phyloP scores from a whole-genome alignment of 352 stramenopile genomes.

The Pythium chondricola region DNA sequence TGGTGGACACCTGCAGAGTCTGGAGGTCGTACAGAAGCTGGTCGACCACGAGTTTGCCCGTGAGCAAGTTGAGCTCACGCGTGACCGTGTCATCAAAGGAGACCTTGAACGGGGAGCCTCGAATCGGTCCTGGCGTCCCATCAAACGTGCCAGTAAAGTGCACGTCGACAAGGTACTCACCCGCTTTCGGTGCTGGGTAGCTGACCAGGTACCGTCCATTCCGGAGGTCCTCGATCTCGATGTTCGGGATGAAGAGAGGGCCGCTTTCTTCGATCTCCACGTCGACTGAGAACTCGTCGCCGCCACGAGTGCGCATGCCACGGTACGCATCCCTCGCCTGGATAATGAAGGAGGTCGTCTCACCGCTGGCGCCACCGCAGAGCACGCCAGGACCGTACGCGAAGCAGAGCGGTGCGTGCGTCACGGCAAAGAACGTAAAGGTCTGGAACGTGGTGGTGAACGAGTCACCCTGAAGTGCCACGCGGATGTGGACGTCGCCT shows the following conservation, averaged over 20 bases:
- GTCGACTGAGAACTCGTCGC: constrained; percentile 89
- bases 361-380: constrained; percentile 62
- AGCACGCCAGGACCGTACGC: constrained; percentile 93
- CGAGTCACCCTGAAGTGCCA: constrained; percentile 89
- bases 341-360: constrained; percentile 79
- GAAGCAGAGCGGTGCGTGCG: constrained; percentile 79
- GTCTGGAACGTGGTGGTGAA: constrained; percentile 93
- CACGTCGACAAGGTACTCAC: constrained; percentile 84
- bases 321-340: constrained; percentile 77
- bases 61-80: constrained; percentile 78
- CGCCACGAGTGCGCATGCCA: constrained; percentile 83
- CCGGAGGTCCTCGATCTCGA: constrained; percentile 78
- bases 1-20: constrained; percentile 44
- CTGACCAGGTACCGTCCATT: constrained; percentile 94
- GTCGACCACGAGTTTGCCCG: constrained; percentile 71
- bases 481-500: constrained; percentile 83
- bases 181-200: constrained; percentile 78
- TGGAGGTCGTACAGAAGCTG: constrained; percentile 65
- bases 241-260: constrained; percentile 45
- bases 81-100: constrained; percentile 75
- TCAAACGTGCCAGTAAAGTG: constrained; percentile 92
- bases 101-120: constrained; percentile 86
- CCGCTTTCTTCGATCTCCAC: constrained; percentile 41
- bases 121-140: constrained; percentile 79
- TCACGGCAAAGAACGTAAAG: constrained; percentile 94